A percentile compares a stretch with the other conserved stretches of the same genome.
Conservation (phyloP, 306 rosid species). For the Trifolium repens region DNA sequence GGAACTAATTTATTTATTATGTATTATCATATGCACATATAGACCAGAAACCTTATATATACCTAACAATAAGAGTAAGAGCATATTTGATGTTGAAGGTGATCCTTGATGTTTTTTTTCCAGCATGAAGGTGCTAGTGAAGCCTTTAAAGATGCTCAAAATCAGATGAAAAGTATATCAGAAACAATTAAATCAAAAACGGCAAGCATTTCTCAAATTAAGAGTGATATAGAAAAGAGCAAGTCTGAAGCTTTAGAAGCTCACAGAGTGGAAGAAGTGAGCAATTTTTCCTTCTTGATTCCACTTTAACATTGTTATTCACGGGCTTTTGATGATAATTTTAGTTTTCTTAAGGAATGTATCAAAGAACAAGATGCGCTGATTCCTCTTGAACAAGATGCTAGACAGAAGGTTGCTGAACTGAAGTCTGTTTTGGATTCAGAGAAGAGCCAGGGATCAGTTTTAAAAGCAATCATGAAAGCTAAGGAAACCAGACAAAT, state of each 20-base stretch:
- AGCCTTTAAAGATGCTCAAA: conserved; percentile 75
- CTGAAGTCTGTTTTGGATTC: conserved; percentile 84
- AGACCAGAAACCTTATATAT: conserved; percentile 1
- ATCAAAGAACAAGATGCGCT: conserved; percentile 74
- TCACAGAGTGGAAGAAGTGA: conserved; percentile 74
- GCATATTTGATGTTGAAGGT: conserved; percentile 32
- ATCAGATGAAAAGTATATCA: conserved; percentile 66
- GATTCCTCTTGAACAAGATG: conserved; percentile 89
- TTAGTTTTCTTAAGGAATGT: conserved; percentile 58
- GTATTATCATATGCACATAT: neutral
- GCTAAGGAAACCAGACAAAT: conserved; percentile 79
- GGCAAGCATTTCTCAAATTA: conserved; percentile 56
- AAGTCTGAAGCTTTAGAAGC: conserved; percentile 70
- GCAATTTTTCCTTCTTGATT: conserved; percentile 38
- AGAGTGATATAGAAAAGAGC: conserved; percentile 64
- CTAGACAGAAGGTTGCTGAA: conserved; percentile 97
- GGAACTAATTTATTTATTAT: conserved; percentile 4
- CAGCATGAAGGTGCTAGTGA: conserved; percentile 86
- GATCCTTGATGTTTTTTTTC: conserved; percentile 12
- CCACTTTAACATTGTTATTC: neutral
- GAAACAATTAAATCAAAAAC: conserved; percentile 62
- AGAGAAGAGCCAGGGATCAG: conserved; percentile 92
- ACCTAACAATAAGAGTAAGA: neutral
- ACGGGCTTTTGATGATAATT: conserved; percentile 38
- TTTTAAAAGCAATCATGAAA: conserved; percentile 75